phyloP scores from a whole-genome alignment of 805 yeast genomes.

The Nakazawaea holstii region DNA sequence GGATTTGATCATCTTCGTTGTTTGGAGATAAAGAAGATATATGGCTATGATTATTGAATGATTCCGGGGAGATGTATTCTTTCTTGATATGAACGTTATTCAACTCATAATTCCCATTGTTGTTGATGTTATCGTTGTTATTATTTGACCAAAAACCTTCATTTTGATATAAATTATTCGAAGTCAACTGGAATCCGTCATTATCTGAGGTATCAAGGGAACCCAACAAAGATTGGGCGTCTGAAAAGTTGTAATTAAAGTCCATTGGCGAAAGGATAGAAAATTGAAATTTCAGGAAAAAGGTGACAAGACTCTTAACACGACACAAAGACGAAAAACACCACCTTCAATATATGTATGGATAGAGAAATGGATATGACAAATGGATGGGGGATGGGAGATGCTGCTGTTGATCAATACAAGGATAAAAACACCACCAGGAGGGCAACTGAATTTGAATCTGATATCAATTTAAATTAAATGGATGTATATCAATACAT shows the following conservation, averaged over 20 bases:
- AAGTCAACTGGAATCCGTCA: conserved; percentile 2
- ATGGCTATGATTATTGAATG: background rate
- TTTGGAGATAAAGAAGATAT: background rate
- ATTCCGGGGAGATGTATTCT: conserved; percentile 6
- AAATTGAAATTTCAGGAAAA: too few species aligned
- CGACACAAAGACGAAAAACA: too few species aligned
- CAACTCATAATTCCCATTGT: background rate
- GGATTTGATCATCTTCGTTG: background rate
- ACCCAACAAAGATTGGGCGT: conserved; percentile 22
- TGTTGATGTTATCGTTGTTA: background rate
- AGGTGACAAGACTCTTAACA: too few species aligned
- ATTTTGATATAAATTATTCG: conserved; percentile 5
- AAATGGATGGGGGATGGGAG: too few species aligned
- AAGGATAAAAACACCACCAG: too few species aligned
- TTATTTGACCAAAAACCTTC: conserved; percentile 7
- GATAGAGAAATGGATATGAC: too few species aligned
- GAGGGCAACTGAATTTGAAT: too few species aligned
- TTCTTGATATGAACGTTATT: background rate
- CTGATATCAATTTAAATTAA: too few species aligned
- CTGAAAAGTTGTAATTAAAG: conserved; percentile 19
- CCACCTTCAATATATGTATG: too few species aligned
- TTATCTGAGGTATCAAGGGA: conserved; percentile 16
- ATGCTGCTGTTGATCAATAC: too few species aligned
- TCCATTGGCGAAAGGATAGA: conserved; percentile 13
- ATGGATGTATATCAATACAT: too few species aligned